Evolutionary conservation across 106 monocot species (phyloP).

Genomic region (Triglochin maritima): DNA sequence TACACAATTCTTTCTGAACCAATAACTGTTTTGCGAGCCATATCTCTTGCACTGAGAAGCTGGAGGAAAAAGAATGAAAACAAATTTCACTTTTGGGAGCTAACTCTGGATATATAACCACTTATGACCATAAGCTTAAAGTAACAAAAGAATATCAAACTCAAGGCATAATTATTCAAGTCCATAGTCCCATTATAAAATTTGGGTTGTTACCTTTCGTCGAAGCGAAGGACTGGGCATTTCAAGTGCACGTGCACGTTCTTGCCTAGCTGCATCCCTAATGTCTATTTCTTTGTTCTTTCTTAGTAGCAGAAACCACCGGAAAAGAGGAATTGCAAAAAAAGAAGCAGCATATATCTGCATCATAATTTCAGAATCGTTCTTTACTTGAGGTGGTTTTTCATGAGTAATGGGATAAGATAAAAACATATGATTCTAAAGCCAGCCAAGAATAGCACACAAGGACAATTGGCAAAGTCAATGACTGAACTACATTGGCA

Average conservation of each 20-base stretch:
- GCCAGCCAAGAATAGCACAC: too few species aligned
- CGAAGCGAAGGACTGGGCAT: constrained; percentile 45
- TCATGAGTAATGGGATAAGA: too few species aligned
- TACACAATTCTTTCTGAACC: constrained; percentile 73
- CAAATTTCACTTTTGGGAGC: not conserved
- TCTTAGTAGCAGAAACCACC: constrained; percentile 60
- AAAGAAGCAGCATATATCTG: constrained; percentile 95
- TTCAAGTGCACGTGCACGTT: constrained; percentile 55
- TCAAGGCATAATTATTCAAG: too few species aligned
- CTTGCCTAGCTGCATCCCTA: constrained; percentile 57
- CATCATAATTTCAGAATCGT: not conserved
- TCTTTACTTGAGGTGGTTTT: too few species aligned
- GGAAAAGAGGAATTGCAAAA: constrained; percentile 79
- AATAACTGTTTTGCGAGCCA: constrained; percentile 63
- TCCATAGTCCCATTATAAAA: not conserved
- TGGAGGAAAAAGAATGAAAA: constrained; percentile 11
- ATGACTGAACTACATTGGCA: too few species aligned
- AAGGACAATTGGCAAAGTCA: too few species aligned
- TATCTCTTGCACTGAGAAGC: constrained; percentile 81
- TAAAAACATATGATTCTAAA: too few species aligned
- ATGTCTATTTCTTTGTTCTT: constrained; percentile 60
- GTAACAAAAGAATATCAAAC: too few species aligned
- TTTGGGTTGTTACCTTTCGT: constrained; percentile 45
- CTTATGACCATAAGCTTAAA: too few species aligned
- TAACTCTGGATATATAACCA: too few species aligned